These are phyloP conservation scores for Hirsutella thompsonii DNA, from an alignment of 2,329 filamentous ascomycete genomes.

Conservation along the genomic window DNA sequence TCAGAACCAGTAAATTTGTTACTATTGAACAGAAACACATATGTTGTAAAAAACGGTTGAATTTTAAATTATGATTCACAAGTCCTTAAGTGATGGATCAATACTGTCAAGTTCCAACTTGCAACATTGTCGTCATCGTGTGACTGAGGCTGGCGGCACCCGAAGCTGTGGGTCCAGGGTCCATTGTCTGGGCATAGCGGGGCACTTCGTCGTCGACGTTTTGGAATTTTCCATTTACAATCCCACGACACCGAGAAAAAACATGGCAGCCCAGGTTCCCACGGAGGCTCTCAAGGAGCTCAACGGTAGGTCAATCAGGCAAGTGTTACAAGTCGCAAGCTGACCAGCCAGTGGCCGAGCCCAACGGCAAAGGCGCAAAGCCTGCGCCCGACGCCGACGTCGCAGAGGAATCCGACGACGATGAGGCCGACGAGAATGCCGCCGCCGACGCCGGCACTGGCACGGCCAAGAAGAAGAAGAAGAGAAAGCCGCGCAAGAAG, in stretches of 20 bases:
- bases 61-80: too few species aligned
- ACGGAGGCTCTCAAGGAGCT: constrained; percentile 31
- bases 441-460: constrained; percentile 21
- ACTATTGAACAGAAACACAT: too few species aligned
- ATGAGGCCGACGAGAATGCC: constrained; percentile 31
- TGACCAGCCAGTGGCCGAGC: constrained; percentile 24
- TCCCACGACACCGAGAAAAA: constrained; percentile 9
- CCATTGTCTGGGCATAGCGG: too few species aligned
- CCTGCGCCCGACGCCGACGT: constrained; percentile 27
- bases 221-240: not conserved
- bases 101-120: too few species aligned
- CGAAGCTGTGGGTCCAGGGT: too few species aligned
- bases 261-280: constrained; percentile 30
- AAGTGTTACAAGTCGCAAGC: too few species aligned
- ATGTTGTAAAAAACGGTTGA: too few species aligned
- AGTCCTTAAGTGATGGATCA: too few species aligned
- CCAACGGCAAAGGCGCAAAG: constrained; percentile 26
- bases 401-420: constrained; percentile 34
- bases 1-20: too few species aligned
- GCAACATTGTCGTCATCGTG: too few species aligned
- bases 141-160: too few species aligned
- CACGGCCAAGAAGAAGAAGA: constrained; percentile 37
- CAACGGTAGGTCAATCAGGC: constrained; percentile 26
- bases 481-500: constrained; percentile 78
- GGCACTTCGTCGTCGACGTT: too few species aligned